Base-by-base conservation (phyloP, 148 eudicot genomes). In the Rhododendron simsii region DNA sequence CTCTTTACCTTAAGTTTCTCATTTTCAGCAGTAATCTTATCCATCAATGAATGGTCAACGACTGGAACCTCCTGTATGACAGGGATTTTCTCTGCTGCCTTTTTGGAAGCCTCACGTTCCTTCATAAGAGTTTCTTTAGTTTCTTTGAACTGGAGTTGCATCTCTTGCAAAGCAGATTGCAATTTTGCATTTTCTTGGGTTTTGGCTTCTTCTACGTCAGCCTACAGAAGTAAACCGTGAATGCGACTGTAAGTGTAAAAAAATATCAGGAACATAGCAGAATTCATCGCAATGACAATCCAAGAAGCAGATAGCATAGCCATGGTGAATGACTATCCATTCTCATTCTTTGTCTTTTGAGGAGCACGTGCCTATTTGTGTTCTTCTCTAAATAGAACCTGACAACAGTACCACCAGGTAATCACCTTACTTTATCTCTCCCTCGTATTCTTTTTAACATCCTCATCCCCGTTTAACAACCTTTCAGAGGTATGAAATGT, bases 131-230 rank as follows among this genome's bases (percentile, higher is more conserved):
- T 84, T 80, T 90, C 93, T 88, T 95, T 94, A 59, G 98, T 91
- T 89, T 93, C 98, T 84, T 90, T 91, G 71, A 97, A 91, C 81
- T 94, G 92, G 86, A 91, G 86, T 88, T 95, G 95, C 92, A 94
- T 89, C 83, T 94, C 96, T 87, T 92, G 89, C 86, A 97, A 87
- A 37, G 95, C 91, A 50, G 92, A 85, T 89, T 95, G 95, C 21
- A 95, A 88, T 91, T 95, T 97, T 59, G 94, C 82, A 88, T 91
- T 94, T 83, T 97, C 99, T 93, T 93, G 95, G 83, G 93, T 89
- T 87, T 94, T 95, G 83, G 98, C 93, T 89, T 97, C 99, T 90
- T 97, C 99, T 85, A 95, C 20, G 87, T 97, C 99, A 88, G 95
- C 92, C 99, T 97, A 90, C 87, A 88, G 76, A 83, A 23, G 51